These are phyloP conservation scores for Leucosporidium scottii DNA, from an alignment of 768 basidiomycete species.

Conservation along the genomic window DNA sequence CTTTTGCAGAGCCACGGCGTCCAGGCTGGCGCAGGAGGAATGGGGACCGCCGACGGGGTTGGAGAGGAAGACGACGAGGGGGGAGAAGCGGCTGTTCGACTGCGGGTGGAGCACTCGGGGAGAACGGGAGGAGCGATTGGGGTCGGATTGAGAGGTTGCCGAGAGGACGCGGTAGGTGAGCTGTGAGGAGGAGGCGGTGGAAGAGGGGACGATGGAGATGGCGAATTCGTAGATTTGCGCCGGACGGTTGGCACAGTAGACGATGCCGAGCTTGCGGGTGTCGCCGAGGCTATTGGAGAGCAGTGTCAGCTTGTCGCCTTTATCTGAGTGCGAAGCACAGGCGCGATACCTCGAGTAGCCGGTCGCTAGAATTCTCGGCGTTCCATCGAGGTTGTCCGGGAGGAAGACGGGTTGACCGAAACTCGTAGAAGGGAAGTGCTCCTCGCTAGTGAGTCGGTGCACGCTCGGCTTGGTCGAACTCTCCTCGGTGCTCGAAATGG, in stretches of 20 bases:
- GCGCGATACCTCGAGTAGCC: no score
- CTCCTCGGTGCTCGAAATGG: neutral
- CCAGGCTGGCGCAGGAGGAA: constrained; percentile 52
- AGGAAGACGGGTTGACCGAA: constrained; percentile 58
- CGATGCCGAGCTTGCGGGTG: constrained; percentile 55
- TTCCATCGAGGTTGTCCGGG: constrained; percentile 32
- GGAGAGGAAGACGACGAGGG: constrained; percentile 52
- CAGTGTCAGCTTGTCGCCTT: constrained; percentile 35
- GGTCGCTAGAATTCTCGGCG: no score
- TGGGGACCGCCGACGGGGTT: constrained; percentile 57
- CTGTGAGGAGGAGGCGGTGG: neutral
- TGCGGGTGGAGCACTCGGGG: constrained; percentile 48
- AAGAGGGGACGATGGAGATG: constrained; percentile 31
- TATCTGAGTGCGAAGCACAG: no score
- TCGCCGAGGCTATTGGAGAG: constrained; percentile 56
- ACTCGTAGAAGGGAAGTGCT: constrained; percentile 29
- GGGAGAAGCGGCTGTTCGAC: constrained; percentile 30
- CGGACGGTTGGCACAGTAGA: constrained; percentile 57
- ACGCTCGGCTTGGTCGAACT: constrained; percentile 15
- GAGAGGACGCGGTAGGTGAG: constrained; percentile 1
- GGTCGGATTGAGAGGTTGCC: constrained; percentile 43
- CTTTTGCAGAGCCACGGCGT: constrained; percentile 33
- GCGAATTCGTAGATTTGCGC: constrained; percentile 53
- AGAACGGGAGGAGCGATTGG: constrained; percentile 53
- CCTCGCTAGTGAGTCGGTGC: constrained; percentile 6